Evolutionary conservation across 495 filamentous ascomycete species (phyloP).

Genomic region (Parmelia sp.): DNA sequence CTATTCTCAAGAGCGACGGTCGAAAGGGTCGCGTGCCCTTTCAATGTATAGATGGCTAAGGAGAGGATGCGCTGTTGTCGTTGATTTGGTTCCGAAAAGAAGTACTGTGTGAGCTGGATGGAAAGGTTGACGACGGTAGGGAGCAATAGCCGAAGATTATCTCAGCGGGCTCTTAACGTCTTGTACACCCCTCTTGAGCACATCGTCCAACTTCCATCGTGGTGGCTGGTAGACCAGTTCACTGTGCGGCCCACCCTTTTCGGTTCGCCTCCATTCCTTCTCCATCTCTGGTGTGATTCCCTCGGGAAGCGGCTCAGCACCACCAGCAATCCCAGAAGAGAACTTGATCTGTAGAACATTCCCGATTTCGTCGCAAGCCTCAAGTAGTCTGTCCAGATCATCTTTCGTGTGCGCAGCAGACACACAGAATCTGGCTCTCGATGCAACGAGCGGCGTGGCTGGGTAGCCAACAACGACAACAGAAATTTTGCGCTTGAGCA

Average conservation of each 20-base stretch:
- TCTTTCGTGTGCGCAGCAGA: slow-evolving; percentile 97
- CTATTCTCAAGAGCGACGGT: neutral
- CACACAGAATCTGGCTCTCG: slow-evolving; percentile 90
- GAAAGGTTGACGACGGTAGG: neutral
- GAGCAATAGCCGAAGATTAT: slow-evolving; percentile 15
- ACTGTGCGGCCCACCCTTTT: slow-evolving; percentile 15
- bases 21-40: neutral
- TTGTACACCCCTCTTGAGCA: slow-evolving; percentile 32
- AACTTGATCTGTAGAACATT: slow-evolving; percentile 92
- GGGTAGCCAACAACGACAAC: slow-evolving; percentile 97
- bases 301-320: slow-evolving; percentile 64
- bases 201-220: slow-evolving; percentile 34
- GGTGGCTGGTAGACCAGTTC: slow-evolving; percentile 29
- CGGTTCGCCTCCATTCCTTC: slow-evolving; percentile 55
- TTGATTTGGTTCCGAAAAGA: neutral
- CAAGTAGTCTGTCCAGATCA: slow-evolving; percentile 83
- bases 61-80: neutral
- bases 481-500: slow-evolving; percentile 96
- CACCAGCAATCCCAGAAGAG: slow-evolving; percentile 87
- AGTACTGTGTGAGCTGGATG: neutral
- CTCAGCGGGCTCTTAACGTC: slow-evolving; percentile 37
- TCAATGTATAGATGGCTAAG: neutral
- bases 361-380: slow-evolving; percentile 88
- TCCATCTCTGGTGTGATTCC: slow-evolving; percentile 64
- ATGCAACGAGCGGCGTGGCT: slow-evolving; percentile 91